These are phyloP conservation scores for Drechslerella dactyloides DNA, from an alignment of 2,329 filamentous ascomycete species.

Conservation along the genomic window DNA sequence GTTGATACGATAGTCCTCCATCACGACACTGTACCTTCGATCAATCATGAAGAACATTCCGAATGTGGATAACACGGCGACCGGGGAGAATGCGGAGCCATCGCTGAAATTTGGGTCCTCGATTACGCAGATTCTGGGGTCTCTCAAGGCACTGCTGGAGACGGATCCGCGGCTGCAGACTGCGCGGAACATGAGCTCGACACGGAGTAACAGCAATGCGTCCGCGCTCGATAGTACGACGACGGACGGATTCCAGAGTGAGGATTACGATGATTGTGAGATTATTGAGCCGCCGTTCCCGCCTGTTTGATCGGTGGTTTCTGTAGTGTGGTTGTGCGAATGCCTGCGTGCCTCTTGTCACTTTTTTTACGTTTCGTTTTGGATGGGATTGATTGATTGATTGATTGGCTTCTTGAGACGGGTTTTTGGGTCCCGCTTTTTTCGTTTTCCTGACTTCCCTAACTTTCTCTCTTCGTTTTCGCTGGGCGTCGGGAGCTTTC, in stretches of 20 bases:
- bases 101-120: conserved; percentile 36
- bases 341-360: background rate
- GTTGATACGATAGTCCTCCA: conserved; percentile 52
- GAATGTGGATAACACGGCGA: conserved; percentile 25
- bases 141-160: conserved; percentile 36
- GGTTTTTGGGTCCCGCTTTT: background rate
- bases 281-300: conserved; percentile 34
- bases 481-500: background rate
- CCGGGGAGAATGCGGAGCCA: conserved; percentile 11
- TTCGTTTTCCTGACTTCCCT: conserved; percentile 12
- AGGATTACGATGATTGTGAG: conserved; percentile 46
- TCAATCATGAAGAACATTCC: conserved; percentile 48
- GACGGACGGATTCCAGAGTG: conserved; percentile 42
- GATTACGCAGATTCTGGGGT: conserved; percentile 31
- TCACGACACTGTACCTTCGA: conserved; percentile 53
- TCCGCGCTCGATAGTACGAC: conserved; percentile 35
- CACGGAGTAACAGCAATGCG: conserved; percentile 42
- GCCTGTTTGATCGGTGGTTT: conserved; percentile 28
- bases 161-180: conserved; percentile 41
- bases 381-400: background rate
- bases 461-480: conserved; percentile 13
- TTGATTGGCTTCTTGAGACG: too few species aligned
- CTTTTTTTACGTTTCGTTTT: background rate
- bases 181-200: conserved; percentile 6
- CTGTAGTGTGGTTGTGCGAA: background rate